Base-by-base conservation (phyloP, 1,139 yeast species). In the Kodamaea ohmeri region DNA sequence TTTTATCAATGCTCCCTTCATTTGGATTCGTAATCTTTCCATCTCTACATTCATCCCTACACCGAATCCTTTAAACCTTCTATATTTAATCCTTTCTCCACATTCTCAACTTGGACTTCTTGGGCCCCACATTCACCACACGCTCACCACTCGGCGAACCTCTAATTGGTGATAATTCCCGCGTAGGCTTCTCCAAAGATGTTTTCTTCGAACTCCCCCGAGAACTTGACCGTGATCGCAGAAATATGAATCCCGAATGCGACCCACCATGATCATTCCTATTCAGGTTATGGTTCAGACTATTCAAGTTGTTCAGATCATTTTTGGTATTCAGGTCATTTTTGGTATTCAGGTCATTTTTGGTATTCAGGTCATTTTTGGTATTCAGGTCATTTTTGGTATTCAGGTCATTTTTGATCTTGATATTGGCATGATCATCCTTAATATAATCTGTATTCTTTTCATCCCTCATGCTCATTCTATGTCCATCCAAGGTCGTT, bases 131-230 rank as follows among this genome's bases (percentile, higher is more conserved):
- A 11, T 42, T 46, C 9, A 39, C 40, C 24, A 35, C 24, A 17
- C 44, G 31, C 9, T 41, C 43, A 2, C 41, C 43, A 18, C 40
- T 48, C 7, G 50, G 51, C 1, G 51, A 46, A 3, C 50, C 51
- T 30, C 43, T 45, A 8, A 48, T 48, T 4, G 50, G 48, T 12
- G 49, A 39, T 4, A 48, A 36, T 2, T 46, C 50, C 7, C 5
- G 12, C 16, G 15, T 6, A 15, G 28, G 17, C 28, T 25, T 6
- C 43, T 34, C 21, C 36, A 28, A 4, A 34, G 25, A 1, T 25
- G 21, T 17, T 36, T 38, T 11, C 37, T 27, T 12, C 32, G 12
- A 15, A 13, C 28, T 25, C 9, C 28, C 28, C 6, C 28, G 28
- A 13, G 28, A 25, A 25, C 16, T 25, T 17, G 28, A 25, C 28